A percentile compares a stretch with the other conserved stretches of the same genome.
Evolutionary conservation across 305 asterid genomes (phyloP).

Genomic region (Petunia hybrid): DNA sequence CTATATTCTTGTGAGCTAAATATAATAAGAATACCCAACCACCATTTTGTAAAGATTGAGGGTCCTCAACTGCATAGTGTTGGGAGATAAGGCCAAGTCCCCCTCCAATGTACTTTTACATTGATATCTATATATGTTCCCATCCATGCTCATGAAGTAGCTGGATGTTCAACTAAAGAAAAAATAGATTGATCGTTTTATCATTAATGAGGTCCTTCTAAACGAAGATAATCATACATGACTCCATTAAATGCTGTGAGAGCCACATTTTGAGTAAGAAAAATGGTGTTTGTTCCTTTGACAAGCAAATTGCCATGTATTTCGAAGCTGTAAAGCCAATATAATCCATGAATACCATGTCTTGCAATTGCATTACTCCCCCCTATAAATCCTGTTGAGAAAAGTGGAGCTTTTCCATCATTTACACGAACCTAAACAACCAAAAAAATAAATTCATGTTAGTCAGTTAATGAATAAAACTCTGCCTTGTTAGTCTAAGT

Average conservation of each 20-base stretch:
- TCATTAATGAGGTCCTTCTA: slow-evolving; percentile 50
- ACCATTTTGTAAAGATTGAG: no score
- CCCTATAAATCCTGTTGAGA: slow-evolving; percentile 54
- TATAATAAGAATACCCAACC: no score
- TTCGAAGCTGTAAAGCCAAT: slow-evolving; percentile 33
- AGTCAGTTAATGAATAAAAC: no score
- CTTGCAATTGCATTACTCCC: slow-evolving; percentile 67
- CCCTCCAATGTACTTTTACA: no score
- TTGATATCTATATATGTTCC: no score
- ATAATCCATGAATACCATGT: slow-evolving; percentile 46
- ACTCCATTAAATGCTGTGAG: slow-evolving; percentile 39
- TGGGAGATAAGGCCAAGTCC: no score
- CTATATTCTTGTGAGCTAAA: no score
- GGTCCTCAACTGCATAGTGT: no score
- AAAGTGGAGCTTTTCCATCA: slow-evolving; percentile 40
- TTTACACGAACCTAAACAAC: slow-evolving; percentile 50
- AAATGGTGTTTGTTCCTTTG: slow-evolving; percentile 51
- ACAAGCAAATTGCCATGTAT: slow-evolving; percentile 41
- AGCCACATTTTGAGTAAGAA: slow-evolving; percentile 43
- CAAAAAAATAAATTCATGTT: no score
- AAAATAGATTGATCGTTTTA: no score
- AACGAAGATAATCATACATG: slow-evolving; percentile 69
- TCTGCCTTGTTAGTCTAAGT: background rate
- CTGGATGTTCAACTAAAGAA: no score
- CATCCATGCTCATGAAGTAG: no score